These are phyloP conservation scores for Tricholoma bakamatsutake DNA, from an alignment of 768 basidiomycete genomes.

Conservation along the genomic window DNA sequence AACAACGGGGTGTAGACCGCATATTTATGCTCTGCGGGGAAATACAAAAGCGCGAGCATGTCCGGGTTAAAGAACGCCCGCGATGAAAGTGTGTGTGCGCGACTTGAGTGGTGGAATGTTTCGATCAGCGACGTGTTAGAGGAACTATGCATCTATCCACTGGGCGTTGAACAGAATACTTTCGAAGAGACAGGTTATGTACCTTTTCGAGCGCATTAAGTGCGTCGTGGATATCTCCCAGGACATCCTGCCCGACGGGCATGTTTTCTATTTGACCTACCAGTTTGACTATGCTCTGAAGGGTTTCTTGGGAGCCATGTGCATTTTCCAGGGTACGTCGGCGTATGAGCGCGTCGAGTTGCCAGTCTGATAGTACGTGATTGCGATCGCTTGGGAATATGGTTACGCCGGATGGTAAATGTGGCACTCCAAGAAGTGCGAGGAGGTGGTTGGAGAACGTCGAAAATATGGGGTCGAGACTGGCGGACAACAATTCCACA, in stretches of 20 bases:
- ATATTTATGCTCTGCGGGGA: constrained; percentile 96
- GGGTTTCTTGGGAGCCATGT: constrained; percentile 61
- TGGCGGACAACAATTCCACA: constrained; percentile 33
- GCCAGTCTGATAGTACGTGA: constrained; percentile 56
- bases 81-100: constrained; percentile 62
- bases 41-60: constrained; percentile 94
- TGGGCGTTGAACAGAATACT: not conserved
- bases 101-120: constrained; percentile 53
- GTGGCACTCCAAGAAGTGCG: constrained; percentile 75
- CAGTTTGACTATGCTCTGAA: constrained; percentile 77
- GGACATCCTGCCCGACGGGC: constrained; percentile 80
- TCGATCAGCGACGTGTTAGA: constrained; percentile 33
- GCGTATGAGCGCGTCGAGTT: constrained; percentile 74
- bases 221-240: constrained; percentile 62
- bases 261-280: constrained; percentile 86
- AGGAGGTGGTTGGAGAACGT: constrained; percentile 70
- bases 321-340: constrained; percentile 66
- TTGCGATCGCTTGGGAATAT: constrained; percentile 10
- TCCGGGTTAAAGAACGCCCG: constrained; percentile 95
- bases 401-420: constrained; percentile 44
- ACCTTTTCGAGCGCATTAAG: constrained; percentile 74
- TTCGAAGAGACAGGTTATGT: constrained; percentile 13
- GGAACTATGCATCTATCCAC: constrained; percentile 31
- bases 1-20: constrained; percentile 96
- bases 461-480: constrained; percentile 49